Evolutionary conservation across 202 grass and related monocot genomes (phyloP).

Genomic region (Zoysia matrella): DNA sequence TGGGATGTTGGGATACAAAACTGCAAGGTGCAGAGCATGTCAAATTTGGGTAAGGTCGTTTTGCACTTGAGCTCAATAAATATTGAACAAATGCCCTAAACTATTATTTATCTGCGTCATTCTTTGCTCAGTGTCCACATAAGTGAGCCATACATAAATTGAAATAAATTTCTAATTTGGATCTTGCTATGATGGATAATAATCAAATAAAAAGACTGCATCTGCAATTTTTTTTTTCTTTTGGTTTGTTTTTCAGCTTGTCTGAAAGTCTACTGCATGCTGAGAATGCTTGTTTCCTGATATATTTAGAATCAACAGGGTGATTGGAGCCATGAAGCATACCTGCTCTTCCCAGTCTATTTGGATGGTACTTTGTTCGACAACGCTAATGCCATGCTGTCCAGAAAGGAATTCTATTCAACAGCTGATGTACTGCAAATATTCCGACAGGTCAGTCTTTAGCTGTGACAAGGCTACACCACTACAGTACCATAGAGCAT

Average conservation of each 20-base stretch:
- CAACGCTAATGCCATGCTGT: slow-evolving; percentile 67
- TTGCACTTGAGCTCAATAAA: not conserved
- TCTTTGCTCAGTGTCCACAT: not conserved
- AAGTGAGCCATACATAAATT: slow-evolving; percentile 1
- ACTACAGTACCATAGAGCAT: not conserved
- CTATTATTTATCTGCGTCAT: not conserved
- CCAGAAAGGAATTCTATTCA: slow-evolving; percentile 87
- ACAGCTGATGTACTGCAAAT: slow-evolving; percentile 73
- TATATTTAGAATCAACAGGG: slow-evolving; percentile 74
- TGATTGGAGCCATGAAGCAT: slow-evolving; percentile 93
- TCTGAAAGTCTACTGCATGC: slow-evolving; percentile 20
- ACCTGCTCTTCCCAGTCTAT: slow-evolving; percentile 90
- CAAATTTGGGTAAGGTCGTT: slow-evolving; percentile 3
- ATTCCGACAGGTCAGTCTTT: slow-evolving; percentile 72
- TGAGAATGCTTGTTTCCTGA: slow-evolving; percentile 43
- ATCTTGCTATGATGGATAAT: slow-evolving; percentile 23
- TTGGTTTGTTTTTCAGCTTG: not conserved
- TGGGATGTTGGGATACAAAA: not conserved
- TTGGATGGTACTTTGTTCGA: slow-evolving; percentile 96
- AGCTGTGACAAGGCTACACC: not conserved
- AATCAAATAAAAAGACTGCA: not conserved
- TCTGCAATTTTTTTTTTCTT: not conserved
- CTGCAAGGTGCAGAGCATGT: slow-evolving; percentile 13
- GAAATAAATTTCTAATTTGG: not conserved
- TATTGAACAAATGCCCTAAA: not conserved